Base-by-base conservation (phyloP, 2,329 filamentous ascomycete species). In the Rutstroemia sp. region DNA sequence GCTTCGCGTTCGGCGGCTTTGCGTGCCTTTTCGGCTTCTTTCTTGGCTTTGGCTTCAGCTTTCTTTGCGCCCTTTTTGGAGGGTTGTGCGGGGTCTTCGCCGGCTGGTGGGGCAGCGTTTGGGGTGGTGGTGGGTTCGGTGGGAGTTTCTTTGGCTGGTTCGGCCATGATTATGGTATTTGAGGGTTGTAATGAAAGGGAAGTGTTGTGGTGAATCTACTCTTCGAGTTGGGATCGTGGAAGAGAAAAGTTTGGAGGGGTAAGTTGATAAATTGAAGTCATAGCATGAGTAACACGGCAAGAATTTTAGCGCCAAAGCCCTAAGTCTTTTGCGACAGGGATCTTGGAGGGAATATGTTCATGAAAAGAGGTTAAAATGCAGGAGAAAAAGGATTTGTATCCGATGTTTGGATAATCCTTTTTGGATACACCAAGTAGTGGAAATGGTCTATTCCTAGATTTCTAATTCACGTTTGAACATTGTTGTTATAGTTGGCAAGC, bases 21-120 rank as follows among this genome's bases (percentile, higher is more conserved):
- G 70, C 81, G 70, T 67, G 87, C 87, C 73, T 95, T 95, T 69
- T 84, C 79, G 12, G 87, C 88, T 73, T 95, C 92, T 71, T 92
- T 92, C 75, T 91, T 91, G 27, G 92, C 89, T 75, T 95, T 95
- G 60, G 80, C 80, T 65, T 88, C 87, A 47, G 88, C 85, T 77
- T 95, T 95, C 77, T 95, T 95, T 62, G 87, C 75, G 16, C 84
- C 89, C 73, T 86, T 92, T 76, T 95, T 92, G 59, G 86, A 89
- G 44, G 56, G 51, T 56, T 58, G 41, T 56, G 59, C 58, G 27
- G 58, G 56, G 50, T 51, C 61, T 41, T 54, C 53, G 27, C 27
- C 54, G 5, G 55, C 16, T 16, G 50, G 23, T 8, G 51, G 51
- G 5, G 57, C 23, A 4, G 48, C n/a, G 16, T 54, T 48, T 17